These are phyloP conservation scores for Hortiboletus flavorubellus DNA, from an alignment of 768 basidiomycete genomes.

Conservation along the genomic window DNA sequence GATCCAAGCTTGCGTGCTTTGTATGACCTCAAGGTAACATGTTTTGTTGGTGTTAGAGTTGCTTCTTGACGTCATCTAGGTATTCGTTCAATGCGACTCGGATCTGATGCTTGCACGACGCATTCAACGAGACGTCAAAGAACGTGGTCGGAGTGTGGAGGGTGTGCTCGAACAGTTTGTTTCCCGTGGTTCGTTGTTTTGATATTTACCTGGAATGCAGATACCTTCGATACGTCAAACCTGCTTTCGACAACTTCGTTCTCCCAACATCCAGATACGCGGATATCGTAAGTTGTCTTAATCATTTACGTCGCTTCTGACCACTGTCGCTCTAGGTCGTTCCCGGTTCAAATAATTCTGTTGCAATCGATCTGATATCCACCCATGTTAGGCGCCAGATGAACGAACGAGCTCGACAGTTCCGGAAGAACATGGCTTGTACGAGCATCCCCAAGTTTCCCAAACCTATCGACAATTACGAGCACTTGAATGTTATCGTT, in stretches of 20 bases:
- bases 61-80: slow-evolving; percentile 34
- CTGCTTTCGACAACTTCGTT: slow-evolving; percentile 92
- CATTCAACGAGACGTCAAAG: slow-evolving; percentile 81
- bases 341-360: slow-evolving; percentile 85
- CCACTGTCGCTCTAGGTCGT: slow-evolving; percentile 65
- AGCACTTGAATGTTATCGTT: slow-evolving; percentile 56
- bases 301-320: neutral
- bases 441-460: slow-evolving; percentile 37
- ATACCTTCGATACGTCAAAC: slow-evolving; percentile 94
- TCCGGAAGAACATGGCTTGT: slow-evolving; percentile 71
- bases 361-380: slow-evolving; percentile 91
- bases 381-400: slow-evolving; percentile 87
- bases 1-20: slow-evolving; percentile 74
- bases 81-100: slow-evolving; percentile 91
- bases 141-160: slow-evolving; percentile 80
- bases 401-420: slow-evolving; percentile 67
- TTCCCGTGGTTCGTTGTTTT: neutral
- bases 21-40: slow-evolving; percentile 86
- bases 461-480: slow-evolving; percentile 34
- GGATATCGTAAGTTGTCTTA: slow-evolving; percentile 62
- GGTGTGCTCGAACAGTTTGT: slow-evolving; percentile 87
- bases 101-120: slow-evolving; percentile 97
- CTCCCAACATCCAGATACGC: slow-evolving; percentile 82
- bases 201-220: slow-evolving; percentile 36
- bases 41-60: neutral